Conservation (phyloP, 139 green algal species). For the Deuterostichococcus epilithicus region DNA sequence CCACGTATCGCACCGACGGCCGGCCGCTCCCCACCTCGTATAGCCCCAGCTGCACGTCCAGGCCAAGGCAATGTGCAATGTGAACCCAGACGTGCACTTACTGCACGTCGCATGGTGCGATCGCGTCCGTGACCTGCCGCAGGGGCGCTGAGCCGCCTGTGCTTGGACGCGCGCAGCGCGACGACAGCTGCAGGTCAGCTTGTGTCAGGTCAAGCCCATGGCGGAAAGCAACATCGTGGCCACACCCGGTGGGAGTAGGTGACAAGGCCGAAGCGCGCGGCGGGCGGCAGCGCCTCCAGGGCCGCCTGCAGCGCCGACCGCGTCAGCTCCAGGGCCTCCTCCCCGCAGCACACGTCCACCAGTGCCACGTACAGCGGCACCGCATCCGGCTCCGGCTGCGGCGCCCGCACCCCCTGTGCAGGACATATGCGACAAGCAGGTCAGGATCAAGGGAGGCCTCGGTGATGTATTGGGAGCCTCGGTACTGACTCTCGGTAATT, state of each 20-base stretch:
- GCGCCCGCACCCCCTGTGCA: not conserved
- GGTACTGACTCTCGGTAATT: no score
- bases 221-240: not conserved
- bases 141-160: not conserved
- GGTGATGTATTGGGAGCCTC: no score
- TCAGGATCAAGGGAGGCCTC: no score
- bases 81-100: no score
- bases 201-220: not conserved
- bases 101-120: not conserved
- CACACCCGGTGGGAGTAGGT: conserved; percentile 55
- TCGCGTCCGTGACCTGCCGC: not conserved
- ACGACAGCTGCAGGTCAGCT: not conserved
- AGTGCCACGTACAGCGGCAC: conserved; percentile 60
- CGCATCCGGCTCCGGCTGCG: not conserved
- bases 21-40: conserved; percentile 46
- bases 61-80: not conserved
- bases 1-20: conserved; percentile 48
- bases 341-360: conserved; percentile 33
- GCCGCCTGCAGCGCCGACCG: conserved; percentile 62
- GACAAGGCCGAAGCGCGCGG: conserved; percentile 64
- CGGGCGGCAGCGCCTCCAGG: conserved; percentile 69
- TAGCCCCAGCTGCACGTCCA: conserved; percentile 48
- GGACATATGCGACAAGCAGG: no score
- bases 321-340: conserved; percentile 74
- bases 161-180: not conserved